A percentile compares a stretch with the other conserved stretches of the same genome.
These are phyloP conservation scores for Evansstolkia leycettana DNA, from an alignment of 495 filamentous ascomycete genomes.

Conservation along the genomic window DNA sequence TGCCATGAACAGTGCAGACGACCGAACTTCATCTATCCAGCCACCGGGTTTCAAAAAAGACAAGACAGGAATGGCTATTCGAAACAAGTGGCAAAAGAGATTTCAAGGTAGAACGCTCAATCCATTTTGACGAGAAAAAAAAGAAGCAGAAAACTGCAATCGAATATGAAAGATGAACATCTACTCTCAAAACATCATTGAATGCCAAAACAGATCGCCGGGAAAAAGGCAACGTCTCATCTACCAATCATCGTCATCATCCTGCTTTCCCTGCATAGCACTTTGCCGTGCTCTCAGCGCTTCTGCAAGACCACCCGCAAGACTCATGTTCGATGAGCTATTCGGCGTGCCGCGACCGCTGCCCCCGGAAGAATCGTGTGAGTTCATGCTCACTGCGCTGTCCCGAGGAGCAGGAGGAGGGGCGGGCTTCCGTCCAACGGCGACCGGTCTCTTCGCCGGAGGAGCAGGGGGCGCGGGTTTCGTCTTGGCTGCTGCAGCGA, in stretches of 20 bases:
- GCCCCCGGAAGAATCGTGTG: conserved; percentile 44
- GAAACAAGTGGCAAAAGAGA: conserved; percentile 3
- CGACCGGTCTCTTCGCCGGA: conserved; percentile 71
- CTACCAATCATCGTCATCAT: conserved; percentile 62
- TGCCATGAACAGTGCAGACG: too few species aligned
- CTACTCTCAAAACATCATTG: too few species aligned
- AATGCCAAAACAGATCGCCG: too few species aligned
- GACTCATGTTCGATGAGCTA: conserved; percentile 52
- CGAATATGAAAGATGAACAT: conserved; percentile 2
- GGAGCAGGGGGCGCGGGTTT: conserved; percentile 75
- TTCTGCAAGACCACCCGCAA: conserved; percentile 78
- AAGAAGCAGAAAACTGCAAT: too few species aligned
- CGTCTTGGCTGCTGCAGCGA: conserved; percentile 39
- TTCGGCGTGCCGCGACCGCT: conserved; percentile 58
- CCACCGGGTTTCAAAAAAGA: too few species aligned
- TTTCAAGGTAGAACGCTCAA: conserved; percentile 3
- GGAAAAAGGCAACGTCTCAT: conserved; percentile 3
- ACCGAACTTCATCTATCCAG: too few species aligned
- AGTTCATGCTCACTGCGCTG: conserved; percentile 61
- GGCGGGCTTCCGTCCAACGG: conserved; percentile 51
- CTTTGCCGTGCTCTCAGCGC: conserved; percentile 63
- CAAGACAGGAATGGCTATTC: too few species aligned
- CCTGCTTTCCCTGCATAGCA: conserved; percentile 50
- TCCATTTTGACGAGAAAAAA: conserved; percentile 3
- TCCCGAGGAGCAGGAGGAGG: conserved; percentile 53